phyloP scores from a whole-genome alignment of 352 stramenopile genomes.

The Pythium grandisporangium region DNA sequence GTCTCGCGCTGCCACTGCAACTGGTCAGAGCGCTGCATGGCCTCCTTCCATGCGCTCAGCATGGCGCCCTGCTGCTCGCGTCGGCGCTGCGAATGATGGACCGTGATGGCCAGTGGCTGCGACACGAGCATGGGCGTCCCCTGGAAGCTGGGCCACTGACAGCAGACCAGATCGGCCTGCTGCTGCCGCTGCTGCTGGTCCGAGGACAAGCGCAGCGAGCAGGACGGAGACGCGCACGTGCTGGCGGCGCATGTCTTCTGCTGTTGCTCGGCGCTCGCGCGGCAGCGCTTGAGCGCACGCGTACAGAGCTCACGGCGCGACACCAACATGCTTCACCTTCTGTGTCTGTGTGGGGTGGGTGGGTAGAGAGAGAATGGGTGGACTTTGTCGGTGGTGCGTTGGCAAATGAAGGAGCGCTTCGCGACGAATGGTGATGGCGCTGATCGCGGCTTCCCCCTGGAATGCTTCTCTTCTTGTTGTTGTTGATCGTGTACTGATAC shows the following conservation, averaged over 20 bases:
- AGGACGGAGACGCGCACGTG: slow-evolving; percentile 2
- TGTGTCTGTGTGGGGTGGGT: too few species aligned
- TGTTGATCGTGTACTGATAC: too few species aligned
- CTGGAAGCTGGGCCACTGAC: slow-evolving; percentile 10
- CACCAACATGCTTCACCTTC: slow-evolving; percentile 1
- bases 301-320: slow-evolving; percentile 4
- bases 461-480: too few species aligned
- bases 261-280: not conserved
- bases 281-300: slow-evolving; percentile 6
- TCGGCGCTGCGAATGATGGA: slow-evolving; percentile 9
- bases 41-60: slow-evolving; percentile 10
- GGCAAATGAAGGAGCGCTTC: too few species aligned
- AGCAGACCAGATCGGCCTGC: slow-evolving; percentile 11
- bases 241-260: not conserved
- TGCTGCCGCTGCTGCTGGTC: not conserved
- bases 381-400: too few species aligned
- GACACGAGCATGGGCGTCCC: not conserved
- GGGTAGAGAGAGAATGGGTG: too few species aligned
- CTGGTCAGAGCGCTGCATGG: slow-evolving; percentile 9
- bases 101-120: slow-evolving; percentile 1
- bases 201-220: not conserved
- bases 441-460: too few species aligned
- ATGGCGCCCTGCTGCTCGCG: slow-evolving; percentile 11
- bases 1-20: slow-evolving; percentile 2
- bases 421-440: too few species aligned